phyloP scores from a whole-genome alignment of 2,329 filamentous ascomycete species.

The Pestalotiopsis sp. region DNA sequence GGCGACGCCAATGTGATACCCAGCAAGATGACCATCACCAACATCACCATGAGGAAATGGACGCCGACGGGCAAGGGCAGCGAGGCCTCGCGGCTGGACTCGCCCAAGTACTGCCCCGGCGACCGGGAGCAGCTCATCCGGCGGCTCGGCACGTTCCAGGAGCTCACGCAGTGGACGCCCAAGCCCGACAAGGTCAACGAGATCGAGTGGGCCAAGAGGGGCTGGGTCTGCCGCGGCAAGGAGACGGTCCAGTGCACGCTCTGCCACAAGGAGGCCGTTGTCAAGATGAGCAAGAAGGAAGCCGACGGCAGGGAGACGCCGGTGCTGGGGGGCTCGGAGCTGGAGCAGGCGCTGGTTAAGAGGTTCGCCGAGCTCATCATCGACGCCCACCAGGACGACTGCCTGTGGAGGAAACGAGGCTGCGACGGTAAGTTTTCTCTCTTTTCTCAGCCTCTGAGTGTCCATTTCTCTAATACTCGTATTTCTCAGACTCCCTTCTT shows the following conservation, averaged over 20 bases:
- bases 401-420: constrained; percentile 84
- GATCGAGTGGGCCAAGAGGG: constrained; percentile 91
- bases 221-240: constrained; percentile 83
- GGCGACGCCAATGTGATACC: constrained; percentile 34
- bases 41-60: constrained; percentile 45
- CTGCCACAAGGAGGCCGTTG: constrained; percentile 81
- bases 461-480: constrained; percentile 21
- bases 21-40: constrained; percentile 40
- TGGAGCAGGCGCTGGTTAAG: constrained; percentile 72
- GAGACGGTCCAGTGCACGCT: constrained; percentile 86
- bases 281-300: constrained; percentile 71
- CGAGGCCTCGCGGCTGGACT: constrained; percentile 22
- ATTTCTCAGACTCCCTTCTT: constrained; percentile 56
- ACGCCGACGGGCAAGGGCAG: constrained; percentile 20
- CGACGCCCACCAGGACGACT: constrained; percentile 76
- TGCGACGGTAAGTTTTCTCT: constrained; percentile 70
- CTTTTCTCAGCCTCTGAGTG: not conserved
- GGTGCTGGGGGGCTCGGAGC: constrained; percentile 61
- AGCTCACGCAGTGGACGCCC: constrained; percentile 89
- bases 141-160: constrained; percentile 84
- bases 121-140: constrained; percentile 82
- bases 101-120: constrained; percentile 80
- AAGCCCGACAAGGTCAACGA: constrained; percentile 87
- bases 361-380: constrained; percentile 76
- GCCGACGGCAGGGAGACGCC: constrained; percentile 57